Percentiles rank a stretch among this genome's conserved stretches.
Conservation (phyloP, 768 basidiomycete genomes). For the Mycena epipterygia region DNA sequence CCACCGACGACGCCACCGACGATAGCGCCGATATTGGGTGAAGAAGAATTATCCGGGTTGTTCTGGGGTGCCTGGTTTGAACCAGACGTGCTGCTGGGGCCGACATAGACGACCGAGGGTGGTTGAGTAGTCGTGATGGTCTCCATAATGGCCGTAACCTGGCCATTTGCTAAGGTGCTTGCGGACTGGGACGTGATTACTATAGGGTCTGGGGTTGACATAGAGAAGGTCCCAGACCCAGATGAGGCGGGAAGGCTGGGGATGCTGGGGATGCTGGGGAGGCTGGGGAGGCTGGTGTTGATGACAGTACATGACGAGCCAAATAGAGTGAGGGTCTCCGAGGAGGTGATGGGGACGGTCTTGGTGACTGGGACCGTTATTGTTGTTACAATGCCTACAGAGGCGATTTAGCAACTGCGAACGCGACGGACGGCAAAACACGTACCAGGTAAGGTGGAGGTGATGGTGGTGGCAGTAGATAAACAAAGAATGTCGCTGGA, state of each 20-base stretch:
- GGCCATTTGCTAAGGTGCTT: slow-evolving; percentile 58
- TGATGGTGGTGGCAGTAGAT: slow-evolving; percentile 42
- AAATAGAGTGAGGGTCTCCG: slow-evolving; percentile 57
- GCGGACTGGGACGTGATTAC: slow-evolving; percentile 47
- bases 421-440: not conserved
- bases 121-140: slow-evolving; percentile 55
- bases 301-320: slow-evolving; percentile 51
- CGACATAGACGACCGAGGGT: slow-evolving; percentile 46
- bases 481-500: slow-evolving; percentile 39
- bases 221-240: slow-evolving; percentile 43
- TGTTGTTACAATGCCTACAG: slow-evolving; percentile 39
- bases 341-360: slow-evolving; percentile 47
- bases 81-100: slow-evolving; percentile 37
- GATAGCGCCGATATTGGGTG: slow-evolving; percentile 58
- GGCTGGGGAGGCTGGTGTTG: slow-evolving; percentile 31
- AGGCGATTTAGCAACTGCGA: not conserved
- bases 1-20: slow-evolving; percentile 70
- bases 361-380: slow-evolving; percentile 58
- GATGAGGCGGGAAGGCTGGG: slow-evolving; percentile 29
- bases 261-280: too few species aligned
- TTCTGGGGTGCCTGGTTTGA: slow-evolving; percentile 31
- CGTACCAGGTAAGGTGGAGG: slow-evolving; percentile 53
- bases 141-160: slow-evolving; percentile 49
- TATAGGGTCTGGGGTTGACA: slow-evolving; percentile 49
- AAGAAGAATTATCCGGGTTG: slow-evolving; percentile 31